Evolutionary conservation across 352 stramenopile genomes (phyloP), one percentile per base, ranked within the genome.

Genomic region (Phytophthora citrophthora): DNA sequence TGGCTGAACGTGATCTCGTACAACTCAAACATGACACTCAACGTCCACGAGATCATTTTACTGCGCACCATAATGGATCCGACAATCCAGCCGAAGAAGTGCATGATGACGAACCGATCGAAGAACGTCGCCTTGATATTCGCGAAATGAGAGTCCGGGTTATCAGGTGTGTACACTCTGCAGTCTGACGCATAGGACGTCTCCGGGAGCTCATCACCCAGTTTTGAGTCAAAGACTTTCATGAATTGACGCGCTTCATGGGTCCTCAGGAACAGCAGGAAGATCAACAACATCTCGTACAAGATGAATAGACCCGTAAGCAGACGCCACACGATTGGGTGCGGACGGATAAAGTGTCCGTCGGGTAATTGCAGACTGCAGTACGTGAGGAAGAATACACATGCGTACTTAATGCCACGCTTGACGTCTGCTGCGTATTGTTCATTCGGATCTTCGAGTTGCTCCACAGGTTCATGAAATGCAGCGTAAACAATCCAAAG

Each of bases 241-340:
- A 97, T 86, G 55, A 97, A 95, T 36, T 76, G 50, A 4, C 89
- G 83, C 8, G 89, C 89, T 45, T 96, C 85, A n/a, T 86, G 49
- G 8, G 86, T 95, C 49, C 78, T 77, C 23, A 96, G 50, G 54
- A 96, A 95, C 10, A 97, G 69, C 64, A 98, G 68, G 29, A 97
- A 46, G 43, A 96, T 88, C 26, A 97, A 51, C 41, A 94, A 63
- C 77, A 98, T 94, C 64, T 98, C 89, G 70, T 98, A 98, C 9
- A 98, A 74, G 40, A 97, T 96, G 59, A 96, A 97, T 36, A 90
- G 74, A 18, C 91, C 93, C 12, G 94, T 97, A 39, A 97, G 76
- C 9, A 97, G 52, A 13, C 93, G 83, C 93, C 93, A 98, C 36
- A 97, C 75, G 38, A 95, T 91, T 27, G 93, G 93, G 49, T 98